These are phyloP conservation scores for Rhinocladiella mackenziei DNA, from an alignment of 2,329 filamentous ascomycete species.

Conservation along the genomic window DNA sequence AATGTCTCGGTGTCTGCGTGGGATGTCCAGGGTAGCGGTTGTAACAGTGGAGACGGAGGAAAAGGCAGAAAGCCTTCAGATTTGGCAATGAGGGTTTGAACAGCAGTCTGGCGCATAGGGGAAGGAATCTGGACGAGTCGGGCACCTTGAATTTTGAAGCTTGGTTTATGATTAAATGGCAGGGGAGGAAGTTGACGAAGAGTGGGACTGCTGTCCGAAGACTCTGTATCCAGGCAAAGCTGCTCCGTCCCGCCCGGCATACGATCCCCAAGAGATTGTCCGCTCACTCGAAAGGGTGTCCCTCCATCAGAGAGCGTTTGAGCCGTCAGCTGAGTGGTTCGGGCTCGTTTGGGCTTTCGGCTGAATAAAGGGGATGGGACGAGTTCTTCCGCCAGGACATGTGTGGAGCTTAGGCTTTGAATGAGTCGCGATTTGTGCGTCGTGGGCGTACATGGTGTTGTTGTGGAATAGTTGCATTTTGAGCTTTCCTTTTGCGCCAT, in stretches of 20 bases:
- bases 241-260: no score
- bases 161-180: constrained; percentile 23
- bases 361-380: constrained; percentile 29
- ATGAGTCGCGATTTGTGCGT: constrained; percentile 20
- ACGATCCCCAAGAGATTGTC: no score
- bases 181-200: constrained; percentile 22
- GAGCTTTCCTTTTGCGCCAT: neutral
- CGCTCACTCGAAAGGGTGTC: no score
- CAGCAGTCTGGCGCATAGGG: constrained; percentile 21
- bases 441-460: constrained; percentile 1
- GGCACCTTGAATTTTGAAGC: constrained; percentile 19
- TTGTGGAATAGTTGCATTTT: neutral
- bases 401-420: constrained; percentile 20
- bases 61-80: constrained; percentile 24
- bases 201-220: neutral
- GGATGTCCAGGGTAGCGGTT: neutral
- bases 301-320: no score
- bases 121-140: constrained; percentile 20
- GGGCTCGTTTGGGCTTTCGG: constrained; percentile 13
- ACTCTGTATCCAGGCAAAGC: no score
- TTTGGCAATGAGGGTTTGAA: constrained; percentile 26
- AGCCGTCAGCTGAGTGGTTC: neutral
- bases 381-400: constrained; percentile 24
- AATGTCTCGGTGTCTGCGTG: neutral
- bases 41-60: constrained; percentile 4